Evolutionary conservation across 371 early-diverging fungal genomes (phyloP).

Genomic region (Rhizopus sp.): DNA sequence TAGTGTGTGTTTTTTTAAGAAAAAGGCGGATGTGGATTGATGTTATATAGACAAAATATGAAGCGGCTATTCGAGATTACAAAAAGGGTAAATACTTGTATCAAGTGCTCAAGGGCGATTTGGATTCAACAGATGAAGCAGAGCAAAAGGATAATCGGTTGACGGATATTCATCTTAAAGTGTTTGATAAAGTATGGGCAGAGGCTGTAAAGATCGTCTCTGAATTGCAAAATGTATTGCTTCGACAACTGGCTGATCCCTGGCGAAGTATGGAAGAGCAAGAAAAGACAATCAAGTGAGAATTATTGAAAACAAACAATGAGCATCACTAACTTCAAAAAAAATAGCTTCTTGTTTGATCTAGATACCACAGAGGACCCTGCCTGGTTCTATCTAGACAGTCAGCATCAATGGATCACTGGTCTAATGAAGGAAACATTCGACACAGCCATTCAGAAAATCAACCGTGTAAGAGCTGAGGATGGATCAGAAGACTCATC

Average conservation of each 20-base stretch:
- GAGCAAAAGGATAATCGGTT: slow-evolving; percentile 31
- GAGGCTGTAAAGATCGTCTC: slow-evolving; percentile 87
- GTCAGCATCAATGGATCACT: slow-evolving; percentile 87
- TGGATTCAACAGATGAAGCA: slow-evolving; percentile 16
- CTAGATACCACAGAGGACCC: slow-evolving; percentile 86
- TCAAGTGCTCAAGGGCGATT: slow-evolving; percentile 45
- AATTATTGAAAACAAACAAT: background rate
- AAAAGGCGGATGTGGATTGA: background rate
- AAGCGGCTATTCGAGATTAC: slow-evolving; percentile 93
- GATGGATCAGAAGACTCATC: slow-evolving; percentile 32
- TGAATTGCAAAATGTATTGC: slow-evolving; percentile 70
- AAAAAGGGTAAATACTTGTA: slow-evolving; percentile 86
- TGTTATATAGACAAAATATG: slow-evolving; percentile 73
- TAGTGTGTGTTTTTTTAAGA: slow-evolving; percentile 25
- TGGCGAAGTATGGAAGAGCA: slow-evolving; percentile 87
- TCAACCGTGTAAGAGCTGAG: slow-evolving; percentile 29
- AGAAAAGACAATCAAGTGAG: slow-evolving; percentile 84
- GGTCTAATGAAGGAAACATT: slow-evolving; percentile 72
- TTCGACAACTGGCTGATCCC: slow-evolving; percentile 75
- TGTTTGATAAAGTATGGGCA: slow-evolving; percentile 94
- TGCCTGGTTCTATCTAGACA: slow-evolving; percentile 87
- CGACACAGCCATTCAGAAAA: slow-evolving; percentile 49
- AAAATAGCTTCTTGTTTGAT: slow-evolving; percentile 75
- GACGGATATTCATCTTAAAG: slow-evolving; percentile 70
- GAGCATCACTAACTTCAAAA: background rate